Evolutionary conservation across 2,329 filamentous ascomycete species (phyloP), one percentile per base, ranked within the genome.

Genomic region (Aspergillus sp.): DNA sequence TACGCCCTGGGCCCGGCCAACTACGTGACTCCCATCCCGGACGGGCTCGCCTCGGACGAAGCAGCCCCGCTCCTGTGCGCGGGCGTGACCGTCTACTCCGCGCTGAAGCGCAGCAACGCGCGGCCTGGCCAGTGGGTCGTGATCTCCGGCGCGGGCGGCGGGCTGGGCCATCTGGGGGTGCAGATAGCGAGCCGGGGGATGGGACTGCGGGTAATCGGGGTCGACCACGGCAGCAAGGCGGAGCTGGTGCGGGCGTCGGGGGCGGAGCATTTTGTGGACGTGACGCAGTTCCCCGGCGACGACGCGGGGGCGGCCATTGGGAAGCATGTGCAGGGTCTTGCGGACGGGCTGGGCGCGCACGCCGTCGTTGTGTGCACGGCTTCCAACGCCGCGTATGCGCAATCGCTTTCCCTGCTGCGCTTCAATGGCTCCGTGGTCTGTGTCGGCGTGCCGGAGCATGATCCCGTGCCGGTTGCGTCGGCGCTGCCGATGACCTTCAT

Each of bases 21-120:
- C 57, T 82, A 83, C 52, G 78, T 82, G 2, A 82, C 79, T 0
- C 76, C 76, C 2, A 81, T 83, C 43, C 79, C 79, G 2, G 76
- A 79, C 4, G 58, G 53, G 3, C 57, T 83, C 12, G 55, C 67
- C 26, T 75, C 72, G 7, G 76, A 72, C 31, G 64, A 67, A 15
- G 79, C 79, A 0, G 79, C 79, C 2, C 79, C 78, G 1, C 69
- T 82, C 61, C 68, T 81, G 32, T 82, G 78, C 54, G 78, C 76
- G 10, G 79, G 78, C 16, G 68, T 82, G 10, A 82, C 78, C 2
- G 72, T 75, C n/a, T 82, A 81, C 58, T 61, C 71, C 3, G 78
- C 76, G 14, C 66, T 83, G 27, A 70, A 73, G 34, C 79, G 79
- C 48, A 69, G 68, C 35, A 66, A 68, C 25, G 74, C 74, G 2